These are phyloP conservation scores for Aspergillus vadensis DNA, from an alignment of 2,329 filamentous ascomycete genomes.

Conservation along the genomic window DNA sequence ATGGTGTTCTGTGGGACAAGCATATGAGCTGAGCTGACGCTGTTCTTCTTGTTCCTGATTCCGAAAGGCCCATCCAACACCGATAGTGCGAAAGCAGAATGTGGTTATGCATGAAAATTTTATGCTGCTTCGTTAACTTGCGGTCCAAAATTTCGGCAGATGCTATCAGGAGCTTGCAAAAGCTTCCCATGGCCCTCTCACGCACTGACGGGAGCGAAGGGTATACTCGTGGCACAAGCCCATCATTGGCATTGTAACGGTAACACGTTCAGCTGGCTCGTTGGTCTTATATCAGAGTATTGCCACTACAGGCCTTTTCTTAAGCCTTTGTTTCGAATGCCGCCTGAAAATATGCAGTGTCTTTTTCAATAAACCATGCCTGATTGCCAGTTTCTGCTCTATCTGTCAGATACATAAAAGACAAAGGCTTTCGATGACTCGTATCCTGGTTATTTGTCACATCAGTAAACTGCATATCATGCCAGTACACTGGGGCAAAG, in stretches of 20 bases:
- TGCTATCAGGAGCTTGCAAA: not conserved
- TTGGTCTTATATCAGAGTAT: not conserved
- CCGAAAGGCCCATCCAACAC: not conserved
- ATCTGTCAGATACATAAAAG: not conserved
- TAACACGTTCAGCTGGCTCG: constrained; percentile 4
- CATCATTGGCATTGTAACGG: constrained; percentile 4
- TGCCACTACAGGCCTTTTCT: not conserved
- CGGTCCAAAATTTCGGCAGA: not conserved
- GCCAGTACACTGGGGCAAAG: constrained; percentile 6
- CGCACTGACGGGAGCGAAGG: not conserved
- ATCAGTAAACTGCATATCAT: constrained; percentile 9
- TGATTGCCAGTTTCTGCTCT: not conserved
- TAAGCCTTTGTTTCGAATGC: not conserved
- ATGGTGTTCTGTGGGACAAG: not conserved
- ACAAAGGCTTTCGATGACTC: not conserved
- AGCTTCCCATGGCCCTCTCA: not conserved
- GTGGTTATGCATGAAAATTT: not conserved
- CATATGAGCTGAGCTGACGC: not conserved
- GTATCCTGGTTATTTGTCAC: not conserved
- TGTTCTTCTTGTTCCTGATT: not conserved
- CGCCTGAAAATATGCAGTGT: not conserved
- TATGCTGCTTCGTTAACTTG: not conserved
- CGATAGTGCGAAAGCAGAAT: not conserved
- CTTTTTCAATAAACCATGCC: not conserved
- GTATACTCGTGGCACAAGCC: not conserved